Conservation (phyloP, 306 rosid genomes). For the Prunus padus region DNA sequence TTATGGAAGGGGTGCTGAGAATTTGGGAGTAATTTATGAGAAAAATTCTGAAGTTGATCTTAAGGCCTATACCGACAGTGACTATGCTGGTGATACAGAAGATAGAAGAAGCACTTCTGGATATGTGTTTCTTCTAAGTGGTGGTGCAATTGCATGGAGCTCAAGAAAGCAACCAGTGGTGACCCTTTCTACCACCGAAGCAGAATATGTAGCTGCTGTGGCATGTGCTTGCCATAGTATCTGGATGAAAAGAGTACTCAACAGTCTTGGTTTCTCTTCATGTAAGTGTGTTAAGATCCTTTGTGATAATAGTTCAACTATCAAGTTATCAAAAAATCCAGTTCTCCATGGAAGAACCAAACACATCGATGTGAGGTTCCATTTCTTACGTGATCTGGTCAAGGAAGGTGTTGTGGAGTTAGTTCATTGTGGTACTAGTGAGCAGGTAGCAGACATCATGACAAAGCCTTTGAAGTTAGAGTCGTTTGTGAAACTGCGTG, state of each 20-base stretch:
- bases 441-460: background rate
- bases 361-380: background rate
- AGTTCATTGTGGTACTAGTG: background rate
- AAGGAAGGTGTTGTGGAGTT: background rate
- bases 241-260: background rate
- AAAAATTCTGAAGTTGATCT: background rate
- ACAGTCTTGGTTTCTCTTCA: background rate
- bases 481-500: background rate
- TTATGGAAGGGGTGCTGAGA: background rate
- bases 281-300: background rate
- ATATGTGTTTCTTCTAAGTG: conserved; percentile 7
- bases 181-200: conserved; percentile 5
- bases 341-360: background rate
- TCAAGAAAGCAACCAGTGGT: background rate
- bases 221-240: background rate
- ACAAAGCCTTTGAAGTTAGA: background rate
- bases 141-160: background rate
- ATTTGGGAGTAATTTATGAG: background rate
- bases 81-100: background rate
- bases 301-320: background rate
- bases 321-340: background rate
- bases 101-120: background rate
- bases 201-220: background rate
- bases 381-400: background rate
- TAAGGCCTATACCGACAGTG: background rate